These are phyloP conservation scores for Mollisiaceae sp. DNA, from an alignment of 2,329 filamentous ascomycete genomes.

Conservation along the genomic window DNA sequence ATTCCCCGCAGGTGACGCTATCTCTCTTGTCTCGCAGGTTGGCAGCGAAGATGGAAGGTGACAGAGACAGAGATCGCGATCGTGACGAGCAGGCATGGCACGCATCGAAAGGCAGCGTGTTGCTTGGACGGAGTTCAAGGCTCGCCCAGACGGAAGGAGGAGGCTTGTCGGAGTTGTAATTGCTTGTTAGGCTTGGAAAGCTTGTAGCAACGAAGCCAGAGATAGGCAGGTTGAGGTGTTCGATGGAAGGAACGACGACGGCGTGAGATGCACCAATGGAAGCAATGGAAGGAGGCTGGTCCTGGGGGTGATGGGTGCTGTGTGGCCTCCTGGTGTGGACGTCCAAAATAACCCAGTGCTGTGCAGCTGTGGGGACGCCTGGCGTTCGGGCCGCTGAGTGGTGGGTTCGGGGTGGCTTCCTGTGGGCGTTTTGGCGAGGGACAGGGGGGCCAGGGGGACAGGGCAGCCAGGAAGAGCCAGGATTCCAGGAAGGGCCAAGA, in stretches of 20 bases:
- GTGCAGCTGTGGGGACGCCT: too few relatives aligned
- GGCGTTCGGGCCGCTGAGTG: too few relatives aligned
- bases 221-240: too few relatives aligned
- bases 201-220: not conserved
- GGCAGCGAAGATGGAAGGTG: not conserved
- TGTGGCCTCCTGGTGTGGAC: not conserved
- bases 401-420: not conserved
- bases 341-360: not conserved
- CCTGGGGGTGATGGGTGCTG: not conserved
- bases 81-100: not conserved
- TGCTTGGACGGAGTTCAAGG: slow-evolving; percentile 1
- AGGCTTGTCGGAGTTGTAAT: slow-evolving; percentile 6
- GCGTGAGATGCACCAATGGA: too few relatives aligned
- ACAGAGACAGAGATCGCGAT: not conserved
- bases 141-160: not conserved
- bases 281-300: not conserved
- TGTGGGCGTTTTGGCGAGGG: not conserved
- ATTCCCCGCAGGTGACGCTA: not conserved
- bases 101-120: too few relatives aligned
- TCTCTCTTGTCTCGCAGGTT: not conserved
- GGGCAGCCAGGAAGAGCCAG: too few relatives aligned
- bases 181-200: not conserved
- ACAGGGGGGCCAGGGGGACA: too few relatives aligned
- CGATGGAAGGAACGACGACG: too few relatives aligned
- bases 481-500: too few relatives aligned